Base-by-base conservation (phyloP, 192 early-diverging fungal species). In the Lunasporangiospora selenospora region DNA sequence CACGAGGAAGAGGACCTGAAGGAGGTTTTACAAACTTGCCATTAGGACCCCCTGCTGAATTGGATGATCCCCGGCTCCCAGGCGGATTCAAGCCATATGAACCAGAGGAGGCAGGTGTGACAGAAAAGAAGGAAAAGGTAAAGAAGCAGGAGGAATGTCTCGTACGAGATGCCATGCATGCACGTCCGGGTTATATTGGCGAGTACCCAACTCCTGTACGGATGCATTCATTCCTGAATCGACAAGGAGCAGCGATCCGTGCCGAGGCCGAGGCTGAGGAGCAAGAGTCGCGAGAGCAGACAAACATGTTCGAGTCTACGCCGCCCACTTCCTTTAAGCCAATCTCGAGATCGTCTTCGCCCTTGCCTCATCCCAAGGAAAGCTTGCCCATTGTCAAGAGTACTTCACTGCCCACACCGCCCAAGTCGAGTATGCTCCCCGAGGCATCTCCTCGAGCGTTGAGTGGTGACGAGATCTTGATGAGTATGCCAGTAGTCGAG, bases 171-270 rank as follows among this genome's bases (percentile, higher is more conserved):
- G 45, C 21, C 7, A 21, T 65, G 21, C 63, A 65, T 43, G 63
- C 63, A 13, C 44, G 63, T n/a, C 63, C 63, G 4, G 63, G 63
- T 9, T 55, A 65, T 29, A 34, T 65, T 21, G 63, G 63, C 1
- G 63, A 65, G 18, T 65, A 56, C 38, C 63, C 63, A 3, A 65
- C 63, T 7, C 63, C 63, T 3, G 38, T 65, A n/a, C 36, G 63
- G 36, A 56, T 65, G 63, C 63, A 65, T 21, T 50, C 63, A 3
- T 31, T 55, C 37, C 39, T 65, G 46, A 55, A 65, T 39, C 30
- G 53, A 3, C 45, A 56, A 31, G 53, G 36, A 1, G 38, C 26
- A 13, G 53, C 53, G 6, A 36, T 54, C n/a, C 63, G 44, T 4
- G 56, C 39, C 15, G 32, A 47, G 41, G 33, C 33, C 26, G 54